Conservation (phyloP, 192 early-diverging fungal species). For the Powellomyces hirtus region DNA sequence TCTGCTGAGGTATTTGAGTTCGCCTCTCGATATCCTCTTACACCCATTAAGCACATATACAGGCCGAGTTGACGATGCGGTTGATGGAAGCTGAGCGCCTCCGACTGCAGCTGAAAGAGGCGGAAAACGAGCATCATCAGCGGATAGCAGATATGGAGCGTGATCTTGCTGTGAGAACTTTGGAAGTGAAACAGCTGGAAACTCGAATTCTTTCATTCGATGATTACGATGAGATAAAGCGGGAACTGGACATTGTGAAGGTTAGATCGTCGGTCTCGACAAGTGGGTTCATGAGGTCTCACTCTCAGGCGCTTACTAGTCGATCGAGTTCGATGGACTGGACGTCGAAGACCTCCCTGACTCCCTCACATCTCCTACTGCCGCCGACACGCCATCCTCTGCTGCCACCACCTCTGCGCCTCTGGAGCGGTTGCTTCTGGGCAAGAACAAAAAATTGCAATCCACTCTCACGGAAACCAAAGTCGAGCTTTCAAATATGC, state of each 20-base stretch:
- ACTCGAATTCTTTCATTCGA: slow-evolving; percentile 58
- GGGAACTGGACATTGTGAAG: slow-evolving; percentile 82
- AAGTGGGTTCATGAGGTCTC: not conserved
- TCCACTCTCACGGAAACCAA: slow-evolving; percentile 65
- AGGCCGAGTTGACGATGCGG: slow-evolving; percentile 43
- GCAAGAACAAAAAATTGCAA: slow-evolving; percentile 81
- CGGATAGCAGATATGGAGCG: slow-evolving; percentile 47
- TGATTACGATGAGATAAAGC: slow-evolving; percentile 85
- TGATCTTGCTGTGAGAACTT: slow-evolving; percentile 38
- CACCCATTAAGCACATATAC: no score
- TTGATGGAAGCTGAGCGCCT: slow-evolving; percentile 46
- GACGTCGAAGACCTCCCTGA: not conserved
- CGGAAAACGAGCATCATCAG: slow-evolving; percentile 34
- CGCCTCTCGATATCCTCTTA: no score
- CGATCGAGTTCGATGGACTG: slow-evolving; percentile 28
- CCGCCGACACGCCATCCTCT: slow-evolving; percentile 15
- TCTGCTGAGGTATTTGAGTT: no score
- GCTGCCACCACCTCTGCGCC: slow-evolving; percentile 41
- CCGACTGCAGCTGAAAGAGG: slow-evolving; percentile 38
- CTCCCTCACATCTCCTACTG: not conserved
- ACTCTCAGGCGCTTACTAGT: not conserved
- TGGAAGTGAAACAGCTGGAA: slow-evolving; percentile 23
- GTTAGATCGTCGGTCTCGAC: slow-evolving; percentile 30
- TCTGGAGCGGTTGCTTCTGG: slow-evolving; percentile 76
- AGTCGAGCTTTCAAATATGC: slow-evolving; percentile 14